phyloP scores from a whole-genome alignment of 2,329 filamentous ascomycete species.

The Verticillium isaacii region DNA sequence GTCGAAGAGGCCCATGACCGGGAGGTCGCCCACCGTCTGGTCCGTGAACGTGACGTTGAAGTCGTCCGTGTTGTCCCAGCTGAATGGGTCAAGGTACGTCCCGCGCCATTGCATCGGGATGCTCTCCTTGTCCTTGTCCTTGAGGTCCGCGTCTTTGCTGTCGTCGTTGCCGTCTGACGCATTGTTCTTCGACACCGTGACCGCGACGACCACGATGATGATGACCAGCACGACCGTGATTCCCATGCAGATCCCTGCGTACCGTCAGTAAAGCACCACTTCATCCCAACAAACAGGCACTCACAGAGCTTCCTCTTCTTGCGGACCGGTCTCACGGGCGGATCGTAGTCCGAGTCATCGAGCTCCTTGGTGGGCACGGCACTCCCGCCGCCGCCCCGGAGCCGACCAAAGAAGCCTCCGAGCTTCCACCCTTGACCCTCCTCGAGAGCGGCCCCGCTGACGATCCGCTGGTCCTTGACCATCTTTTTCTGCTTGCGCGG shows the following conservation, averaged over 20 bases:
- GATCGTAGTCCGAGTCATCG: conserved; percentile 40
- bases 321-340: conserved; percentile 33
- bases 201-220: conserved; percentile 63
- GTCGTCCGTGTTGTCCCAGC: conserved; percentile 83
- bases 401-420: conserved; percentile 10
- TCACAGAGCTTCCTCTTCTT: conserved; percentile 58
- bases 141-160: conserved; percentile 29
- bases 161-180: conserved; percentile 13
- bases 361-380: conserved; percentile 47
- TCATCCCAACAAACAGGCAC: conserved; percentile 19
- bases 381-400: conserved; percentile 40
- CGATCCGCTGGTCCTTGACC: conserved; percentile 54
- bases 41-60: conserved; percentile 95
- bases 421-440: conserved; percentile 48
- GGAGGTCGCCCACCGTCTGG: conserved; percentile 77
- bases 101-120: conserved; percentile 65
- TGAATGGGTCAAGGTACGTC: conserved; percentile 80
- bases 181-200: conserved; percentile 62
- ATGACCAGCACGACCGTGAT: conserved; percentile 51
- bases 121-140: conserved; percentile 46
- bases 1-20: conserved; percentile 82
- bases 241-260: conserved; percentile 51
- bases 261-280: neutral
- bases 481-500: conserved; percentile 29
- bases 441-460: conserved; percentile 65